Conservation (phyloP, 108 stramenopile genomes). For the Cylindrotheca closterium region DNA sequence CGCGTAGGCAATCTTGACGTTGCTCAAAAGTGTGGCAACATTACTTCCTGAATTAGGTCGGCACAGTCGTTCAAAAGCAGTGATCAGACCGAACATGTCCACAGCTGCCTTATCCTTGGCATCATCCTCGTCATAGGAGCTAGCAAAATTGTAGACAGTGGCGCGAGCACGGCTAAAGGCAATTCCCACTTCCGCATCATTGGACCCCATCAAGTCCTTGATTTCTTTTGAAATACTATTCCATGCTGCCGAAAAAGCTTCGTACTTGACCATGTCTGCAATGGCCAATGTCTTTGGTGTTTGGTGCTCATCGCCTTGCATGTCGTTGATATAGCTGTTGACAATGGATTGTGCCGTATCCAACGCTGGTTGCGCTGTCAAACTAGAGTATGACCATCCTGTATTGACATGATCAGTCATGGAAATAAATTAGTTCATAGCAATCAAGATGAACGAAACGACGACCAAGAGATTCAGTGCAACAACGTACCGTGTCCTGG, state of each 20-base stretch:
- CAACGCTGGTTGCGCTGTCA: neutral
- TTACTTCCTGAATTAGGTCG: neutral
- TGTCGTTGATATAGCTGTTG: neutral
- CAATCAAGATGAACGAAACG: neutral
- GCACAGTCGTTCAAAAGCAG: slow-evolving; percentile 6
- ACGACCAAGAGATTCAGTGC: neutral
- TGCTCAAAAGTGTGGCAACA: neutral
- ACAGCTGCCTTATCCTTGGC: neutral
- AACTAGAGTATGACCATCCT: slow-evolving; percentile 20
- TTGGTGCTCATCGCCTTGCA: neutral
- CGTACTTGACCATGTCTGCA: neutral
- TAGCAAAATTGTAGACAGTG: neutral
- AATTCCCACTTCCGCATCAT: neutral
- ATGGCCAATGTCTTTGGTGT: slow-evolving; percentile 16
- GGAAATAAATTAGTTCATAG: neutral
- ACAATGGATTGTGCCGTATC: neutral
- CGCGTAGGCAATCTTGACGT: slow-evolving; percentile 4
- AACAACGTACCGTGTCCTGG: slow-evolving; percentile 13
- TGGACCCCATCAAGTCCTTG: neutral
- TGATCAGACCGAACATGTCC: slow-evolving; percentile 5
- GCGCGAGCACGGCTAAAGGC: neutral
- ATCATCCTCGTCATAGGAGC: neutral
- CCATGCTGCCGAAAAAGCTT: neutral
- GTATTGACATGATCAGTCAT: neutral
- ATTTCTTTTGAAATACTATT: neutral